These are phyloP conservation scores for Aspergillus quadrilineatus DNA, from an alignment of 2,329 filamentous ascomycete species.

Conservation along the genomic window DNA sequence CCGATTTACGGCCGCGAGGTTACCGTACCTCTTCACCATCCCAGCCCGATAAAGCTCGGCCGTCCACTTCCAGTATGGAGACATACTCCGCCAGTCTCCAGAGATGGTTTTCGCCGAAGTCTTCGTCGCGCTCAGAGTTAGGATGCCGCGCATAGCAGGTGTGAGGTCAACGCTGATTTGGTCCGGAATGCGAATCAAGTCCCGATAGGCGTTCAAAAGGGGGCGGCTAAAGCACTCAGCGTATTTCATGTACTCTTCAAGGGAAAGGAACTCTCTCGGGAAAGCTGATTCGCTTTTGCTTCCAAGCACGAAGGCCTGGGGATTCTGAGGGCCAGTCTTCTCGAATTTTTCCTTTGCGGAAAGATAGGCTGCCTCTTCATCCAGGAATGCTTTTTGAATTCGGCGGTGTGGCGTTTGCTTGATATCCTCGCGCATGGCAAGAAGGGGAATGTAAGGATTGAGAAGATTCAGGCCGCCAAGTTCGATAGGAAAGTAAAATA, in stretches of 20 bases:
- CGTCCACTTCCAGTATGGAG: slow-evolving; percentile 46
- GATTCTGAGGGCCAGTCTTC: slow-evolving; percentile 20
- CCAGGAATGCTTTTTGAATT: slow-evolving; percentile 33
- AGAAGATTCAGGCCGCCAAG: slow-evolving; percentile 52
- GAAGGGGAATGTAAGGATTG: slow-evolving; percentile 51
- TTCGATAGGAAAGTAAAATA: slow-evolving; percentile 54
- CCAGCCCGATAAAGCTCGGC: slow-evolving; percentile 42
- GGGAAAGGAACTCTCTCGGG: slow-evolving; percentile 32
- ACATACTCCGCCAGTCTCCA: slow-evolving; percentile 34
- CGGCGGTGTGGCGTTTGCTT: slow-evolving; percentile 35
- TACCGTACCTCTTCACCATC: slow-evolving; percentile 43
- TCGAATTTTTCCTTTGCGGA: slow-evolving; percentile 37
- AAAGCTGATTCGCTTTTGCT: slow-evolving; percentile 13
- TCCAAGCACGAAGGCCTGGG: neutral
- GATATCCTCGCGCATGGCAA: slow-evolving; percentile 48
- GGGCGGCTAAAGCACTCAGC: slow-evolving; percentile 34
- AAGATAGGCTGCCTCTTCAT: slow-evolving; percentile 58
- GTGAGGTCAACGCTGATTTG: slow-evolving; percentile 33
- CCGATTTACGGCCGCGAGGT: slow-evolving; percentile 41
- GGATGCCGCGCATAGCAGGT: slow-evolving; percentile 26
- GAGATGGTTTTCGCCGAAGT: slow-evolving; percentile 21
- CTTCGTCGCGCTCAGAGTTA: slow-evolving; percentile 17
- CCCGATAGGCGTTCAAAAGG: slow-evolving; percentile 33
- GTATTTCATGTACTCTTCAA: slow-evolving; percentile 41
- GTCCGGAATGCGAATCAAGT: slow-evolving; percentile 32